Percentiles rank a stretch among this genome's conserved stretches.
Evolutionary conservation across 2,329 filamentous ascomycete species (phyloP).

Genomic region (Venturia oleaginea): DNA sequence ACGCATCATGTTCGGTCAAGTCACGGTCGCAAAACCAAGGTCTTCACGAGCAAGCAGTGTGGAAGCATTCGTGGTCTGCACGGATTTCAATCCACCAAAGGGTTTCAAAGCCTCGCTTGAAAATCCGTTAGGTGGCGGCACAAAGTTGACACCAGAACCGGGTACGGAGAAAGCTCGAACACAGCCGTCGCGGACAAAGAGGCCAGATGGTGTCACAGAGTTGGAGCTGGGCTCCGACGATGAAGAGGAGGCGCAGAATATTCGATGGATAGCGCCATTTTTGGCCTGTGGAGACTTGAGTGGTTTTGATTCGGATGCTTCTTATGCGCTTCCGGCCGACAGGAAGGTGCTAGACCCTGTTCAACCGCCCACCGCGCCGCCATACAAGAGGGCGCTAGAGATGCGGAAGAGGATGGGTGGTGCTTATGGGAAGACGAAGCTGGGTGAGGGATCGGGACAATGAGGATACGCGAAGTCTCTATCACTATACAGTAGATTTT

Average conservation of each 20-base stretch:
- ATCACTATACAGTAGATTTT: too few relatives aligned
- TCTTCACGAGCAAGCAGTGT: conserved; percentile 94
- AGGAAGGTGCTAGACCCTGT: conserved; percentile 83
- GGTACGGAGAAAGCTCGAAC: conserved; percentile 24
- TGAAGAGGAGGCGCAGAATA: conserved; percentile 25
- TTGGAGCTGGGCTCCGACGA: conserved; percentile 31
- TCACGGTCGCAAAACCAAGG: conserved; percentile 86
- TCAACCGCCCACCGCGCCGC: conserved; percentile 90
- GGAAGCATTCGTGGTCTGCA: conserved; percentile 92
- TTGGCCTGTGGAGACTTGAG: conserved; percentile 95
- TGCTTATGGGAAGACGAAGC: conserved; percentile 63
- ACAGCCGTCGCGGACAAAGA: conserved; percentile 34
- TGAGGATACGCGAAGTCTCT: too few relatives aligned
- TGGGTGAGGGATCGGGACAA: background rate
- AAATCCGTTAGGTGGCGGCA: conserved; percentile 60
- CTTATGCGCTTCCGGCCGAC: conserved; percentile 79
- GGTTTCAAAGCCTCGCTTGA: conserved; percentile 70
- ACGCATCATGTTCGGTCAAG: conserved; percentile 78
- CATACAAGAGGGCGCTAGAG: conserved; percentile 86
- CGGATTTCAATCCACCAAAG: conserved; percentile 72
- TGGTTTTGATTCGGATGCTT: conserved; percentile 90
- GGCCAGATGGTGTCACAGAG: conserved; percentile 17
- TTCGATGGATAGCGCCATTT: conserved; percentile 85
- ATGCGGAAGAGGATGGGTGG: conserved; percentile 68
- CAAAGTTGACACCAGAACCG: conserved; percentile 36